A percentile compares a stretch with the other conserved stretches of the same genome.
These are phyloP conservation scores for Lecanoromycetidae sp. DNA, from an alignment of 2,329 filamentous ascomycete genomes.

Conservation along the genomic window DNA sequence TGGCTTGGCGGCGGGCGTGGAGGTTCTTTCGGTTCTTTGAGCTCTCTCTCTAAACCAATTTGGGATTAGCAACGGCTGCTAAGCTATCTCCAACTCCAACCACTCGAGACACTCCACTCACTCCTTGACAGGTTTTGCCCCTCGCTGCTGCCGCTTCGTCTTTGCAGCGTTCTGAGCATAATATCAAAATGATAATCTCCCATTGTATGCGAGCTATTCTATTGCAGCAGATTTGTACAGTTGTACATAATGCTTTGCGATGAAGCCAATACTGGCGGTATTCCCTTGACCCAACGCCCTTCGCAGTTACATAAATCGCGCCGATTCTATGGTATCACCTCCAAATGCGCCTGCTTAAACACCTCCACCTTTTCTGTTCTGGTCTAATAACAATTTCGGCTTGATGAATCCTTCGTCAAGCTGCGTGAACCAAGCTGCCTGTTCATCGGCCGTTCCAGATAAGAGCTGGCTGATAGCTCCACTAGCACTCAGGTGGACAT, in stretches of 20 bases:
- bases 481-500: conserved; percentile 51
- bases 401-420: conserved; percentile 95
- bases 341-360: neutral
- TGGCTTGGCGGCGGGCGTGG: too few relatives aligned
- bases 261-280: neutral
- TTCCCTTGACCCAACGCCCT: conserved; percentile 4
- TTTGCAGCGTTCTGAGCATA: neutral
- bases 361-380: conserved; percentile 29
- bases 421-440: conserved; percentile 78
- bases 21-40: too few relatives aligned
- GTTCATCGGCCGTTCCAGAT: conserved; percentile 67
- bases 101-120: neutral
- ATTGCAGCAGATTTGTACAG: neutral
- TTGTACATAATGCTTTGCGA: neutral
- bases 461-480: conserved; percentile 71
- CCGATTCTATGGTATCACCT: neutral
- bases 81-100: neutral
- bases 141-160: neutral
- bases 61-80: too few relatives aligned
- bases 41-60: neutral
- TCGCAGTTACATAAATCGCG: neutral
- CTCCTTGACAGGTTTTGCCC: neutral
- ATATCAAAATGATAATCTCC: neutral
- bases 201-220: neutral
- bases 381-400: conserved; percentile 74